Percentiles rank a stretch among this genome's conserved stretches.
Conservation (phyloP, 2,329 filamentous ascomycete genomes). For the Neonectria hederae region DNA sequence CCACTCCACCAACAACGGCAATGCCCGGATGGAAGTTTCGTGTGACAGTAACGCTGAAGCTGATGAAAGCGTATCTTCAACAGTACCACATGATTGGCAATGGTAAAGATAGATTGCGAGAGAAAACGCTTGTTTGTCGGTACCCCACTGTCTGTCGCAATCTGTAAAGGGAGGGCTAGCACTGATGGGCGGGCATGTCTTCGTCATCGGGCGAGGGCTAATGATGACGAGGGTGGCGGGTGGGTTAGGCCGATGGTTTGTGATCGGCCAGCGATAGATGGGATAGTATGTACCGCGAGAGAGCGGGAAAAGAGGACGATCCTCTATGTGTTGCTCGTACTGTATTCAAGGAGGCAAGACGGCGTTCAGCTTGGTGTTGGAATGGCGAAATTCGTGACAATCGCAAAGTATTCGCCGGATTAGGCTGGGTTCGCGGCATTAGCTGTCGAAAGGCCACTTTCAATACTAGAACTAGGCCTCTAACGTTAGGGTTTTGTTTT, state of each 20-base stretch:
- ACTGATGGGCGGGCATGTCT: background rate
- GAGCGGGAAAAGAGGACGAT: background rate
- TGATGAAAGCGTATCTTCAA: conserved; percentile 16
- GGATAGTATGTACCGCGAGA: background rate
- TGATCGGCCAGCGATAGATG: background rate
- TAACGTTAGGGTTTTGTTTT: background rate
- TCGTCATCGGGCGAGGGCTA: background rate
- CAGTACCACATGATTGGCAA: conserved; percentile 12
- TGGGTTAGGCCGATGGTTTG: background rate
- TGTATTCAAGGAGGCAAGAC: background rate
- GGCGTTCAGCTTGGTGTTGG: background rate
- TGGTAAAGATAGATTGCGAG: conserved; percentile 1
- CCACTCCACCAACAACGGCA: conserved; percentile 13
- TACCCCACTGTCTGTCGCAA: conserved; percentile 9
- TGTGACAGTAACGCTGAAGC: conserved; percentile 6
- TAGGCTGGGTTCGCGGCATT: background rate
- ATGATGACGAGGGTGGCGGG: background rate
- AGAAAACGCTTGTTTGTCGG: background rate
- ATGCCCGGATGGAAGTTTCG: conserved; percentile 10
- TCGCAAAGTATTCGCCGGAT: background rate
- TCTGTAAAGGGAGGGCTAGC: background rate
- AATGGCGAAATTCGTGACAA: background rate
- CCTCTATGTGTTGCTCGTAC: background rate
- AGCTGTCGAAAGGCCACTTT: background rate
- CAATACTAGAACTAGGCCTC: background rate